These are phyloP conservation scores for Byssothecium circinans DNA, from an alignment of 2,329 filamentous ascomycete species.

Conservation along the genomic window DNA sequence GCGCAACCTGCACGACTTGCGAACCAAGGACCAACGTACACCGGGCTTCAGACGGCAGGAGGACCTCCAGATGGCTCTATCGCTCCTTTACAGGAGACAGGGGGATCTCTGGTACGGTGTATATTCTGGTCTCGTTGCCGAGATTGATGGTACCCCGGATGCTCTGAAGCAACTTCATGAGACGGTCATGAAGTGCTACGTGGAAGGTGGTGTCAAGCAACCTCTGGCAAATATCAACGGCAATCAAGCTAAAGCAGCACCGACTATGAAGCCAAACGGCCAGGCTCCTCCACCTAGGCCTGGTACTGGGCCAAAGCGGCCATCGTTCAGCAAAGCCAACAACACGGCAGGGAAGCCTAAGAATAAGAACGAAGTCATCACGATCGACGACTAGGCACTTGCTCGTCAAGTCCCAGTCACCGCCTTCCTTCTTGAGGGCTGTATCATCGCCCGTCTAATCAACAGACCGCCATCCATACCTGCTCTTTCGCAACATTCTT, in stretches of 20 bases:
- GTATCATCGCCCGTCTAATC: too few species aligned
- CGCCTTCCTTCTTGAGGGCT: neutral
- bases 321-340: neutral
- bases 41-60: conserved; percentile 33
- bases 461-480: too few species aligned
- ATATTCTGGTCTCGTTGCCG: conserved; percentile 41
- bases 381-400: conserved; percentile 7
- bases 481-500: too few species aligned
- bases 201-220: conserved; percentile 28
- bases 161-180: conserved; percentile 44
- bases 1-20: conserved; percentile 23
- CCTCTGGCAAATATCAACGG: neutral
- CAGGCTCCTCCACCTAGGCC: neutral
- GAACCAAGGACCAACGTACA: conserved; percentile 27
- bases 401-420: neutral
- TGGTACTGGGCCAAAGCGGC: neutral
- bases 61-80: conserved; percentile 34
- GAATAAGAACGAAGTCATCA: conserved; percentile 5
- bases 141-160: conserved; percentile 37
- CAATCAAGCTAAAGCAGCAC: neutral
- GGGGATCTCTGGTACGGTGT: conserved; percentile 44
- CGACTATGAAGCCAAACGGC: neutral
- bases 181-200: conserved; percentile 38
- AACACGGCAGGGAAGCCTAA: neutral
- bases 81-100: conserved; percentile 33